Conservation (phyloP, 2,329 filamentous ascomycete species). For the Cladophialophora yegresii region DNA sequence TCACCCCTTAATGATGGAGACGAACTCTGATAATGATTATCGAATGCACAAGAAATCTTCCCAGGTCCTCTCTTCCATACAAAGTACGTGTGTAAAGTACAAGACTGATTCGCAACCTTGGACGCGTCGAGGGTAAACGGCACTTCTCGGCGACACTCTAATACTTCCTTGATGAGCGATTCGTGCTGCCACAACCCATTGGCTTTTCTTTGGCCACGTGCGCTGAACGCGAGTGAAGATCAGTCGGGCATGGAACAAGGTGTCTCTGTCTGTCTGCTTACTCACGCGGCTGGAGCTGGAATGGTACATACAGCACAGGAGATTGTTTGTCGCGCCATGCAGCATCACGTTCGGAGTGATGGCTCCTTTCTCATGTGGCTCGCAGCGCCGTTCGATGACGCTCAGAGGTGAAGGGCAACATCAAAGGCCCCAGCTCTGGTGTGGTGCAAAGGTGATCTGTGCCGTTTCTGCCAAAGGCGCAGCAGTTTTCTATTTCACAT, state of each 20-base stretch:
- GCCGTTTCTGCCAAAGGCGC: background rate
- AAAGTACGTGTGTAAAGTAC: background rate
- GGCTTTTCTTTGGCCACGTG: background rate
- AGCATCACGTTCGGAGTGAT: background rate
- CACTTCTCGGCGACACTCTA: background rate
- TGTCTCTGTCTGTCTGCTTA: background rate
- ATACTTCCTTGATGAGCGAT: background rate
- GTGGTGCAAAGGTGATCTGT: background rate
- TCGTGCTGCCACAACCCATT: background rate
- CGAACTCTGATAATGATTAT: conserved; percentile 7
- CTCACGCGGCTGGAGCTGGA: background rate
- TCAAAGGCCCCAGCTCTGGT: background rate
- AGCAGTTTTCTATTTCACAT: background rate
- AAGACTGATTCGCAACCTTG: background rate
- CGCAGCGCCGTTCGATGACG: background rate
- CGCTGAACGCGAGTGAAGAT: background rate
- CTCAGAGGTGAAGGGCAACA: background rate
- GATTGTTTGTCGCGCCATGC: background rate
- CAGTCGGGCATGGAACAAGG: background rate
- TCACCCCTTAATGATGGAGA: background rate
- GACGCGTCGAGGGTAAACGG: background rate
- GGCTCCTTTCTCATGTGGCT: background rate
- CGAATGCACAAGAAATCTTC: background rate
- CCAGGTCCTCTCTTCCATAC: background rate
- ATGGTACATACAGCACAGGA: background rate